Conservation (phyloP, 1,284 basidiomycete genomes). For the Amylostereum chailletii region DNA sequence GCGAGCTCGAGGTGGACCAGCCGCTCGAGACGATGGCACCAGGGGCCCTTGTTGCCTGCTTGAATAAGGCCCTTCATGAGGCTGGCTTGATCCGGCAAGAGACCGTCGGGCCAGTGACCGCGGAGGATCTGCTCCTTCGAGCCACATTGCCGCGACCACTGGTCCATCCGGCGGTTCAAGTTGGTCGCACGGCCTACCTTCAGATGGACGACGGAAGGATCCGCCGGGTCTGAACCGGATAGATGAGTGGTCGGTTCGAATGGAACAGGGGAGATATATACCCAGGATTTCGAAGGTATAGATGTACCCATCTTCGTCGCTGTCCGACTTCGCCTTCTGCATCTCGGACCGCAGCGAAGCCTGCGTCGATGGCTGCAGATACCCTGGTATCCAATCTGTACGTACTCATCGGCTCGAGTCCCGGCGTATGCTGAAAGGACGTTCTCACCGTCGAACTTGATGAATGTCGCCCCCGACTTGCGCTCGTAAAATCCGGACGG, state of each 20-base stretch:
- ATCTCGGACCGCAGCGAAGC: constrained; percentile 59
- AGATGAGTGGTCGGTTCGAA: background rate
- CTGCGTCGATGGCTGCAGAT: constrained; percentile 55
- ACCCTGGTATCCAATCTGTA: constrained; percentile 61
- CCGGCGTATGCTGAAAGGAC: constrained; percentile 1
- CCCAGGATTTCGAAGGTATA: constrained; percentile 72
- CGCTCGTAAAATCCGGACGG: constrained; percentile 45
- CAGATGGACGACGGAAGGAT: constrained; percentile 27
- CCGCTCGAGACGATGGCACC: constrained; percentile 45
- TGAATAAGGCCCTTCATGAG: constrained; percentile 38
- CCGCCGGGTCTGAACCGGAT: constrained; percentile 18
- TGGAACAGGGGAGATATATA: constrained; percentile 17
- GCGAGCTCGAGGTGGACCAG: constrained; percentile 70
- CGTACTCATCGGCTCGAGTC: background rate
- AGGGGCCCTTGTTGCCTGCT: constrained; percentile 43
- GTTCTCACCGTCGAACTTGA: constrained; percentile 45
- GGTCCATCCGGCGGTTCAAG: constrained; percentile 44
- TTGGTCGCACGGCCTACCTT: constrained; percentile 46
- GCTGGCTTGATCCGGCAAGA: constrained; percentile 23
- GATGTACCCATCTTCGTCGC: constrained; percentile 65
- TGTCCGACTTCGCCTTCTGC: constrained; percentile 50
- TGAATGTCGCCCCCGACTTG: constrained; percentile 32
- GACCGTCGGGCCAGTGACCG: constrained; percentile 41
- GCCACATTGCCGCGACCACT: constrained; percentile 65
- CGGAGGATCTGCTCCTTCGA: constrained; percentile 42